Evolutionary conservation across 768 basidiomycete species (phyloP).

Genomic region (Rhodotorula kratochvilovae): DNA sequence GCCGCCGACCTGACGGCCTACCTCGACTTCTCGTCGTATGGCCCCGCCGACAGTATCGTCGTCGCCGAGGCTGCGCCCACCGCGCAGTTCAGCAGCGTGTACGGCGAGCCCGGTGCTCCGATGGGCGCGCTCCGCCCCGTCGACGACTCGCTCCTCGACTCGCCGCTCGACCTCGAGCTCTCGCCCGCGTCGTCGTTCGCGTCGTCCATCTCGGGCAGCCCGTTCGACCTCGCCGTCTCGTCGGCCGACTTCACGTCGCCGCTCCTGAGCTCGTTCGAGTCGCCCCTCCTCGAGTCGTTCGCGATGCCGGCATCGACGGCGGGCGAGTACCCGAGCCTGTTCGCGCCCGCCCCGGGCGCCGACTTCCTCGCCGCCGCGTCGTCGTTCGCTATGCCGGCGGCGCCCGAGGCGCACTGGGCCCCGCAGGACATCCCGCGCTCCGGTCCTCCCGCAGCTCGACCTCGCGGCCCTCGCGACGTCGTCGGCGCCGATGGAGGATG

Average conservation of each 20-base stretch:
- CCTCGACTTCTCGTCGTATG: slow-evolving; percentile 35
- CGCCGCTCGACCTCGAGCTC: slow-evolving; percentile 36
- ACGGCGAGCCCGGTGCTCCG: not conserved
- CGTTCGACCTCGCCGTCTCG: slow-evolving; percentile 29
- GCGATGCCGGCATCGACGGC: not conserved
- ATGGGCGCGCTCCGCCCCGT: slow-evolving; percentile 21
- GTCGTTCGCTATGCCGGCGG: slow-evolving; percentile 1
- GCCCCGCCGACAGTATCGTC: not conserved
- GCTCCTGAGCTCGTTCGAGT: slow-evolving; percentile 3
- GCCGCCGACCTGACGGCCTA: slow-evolving; percentile 33
- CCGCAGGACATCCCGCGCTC: not conserved
- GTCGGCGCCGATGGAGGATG: slow-evolving; percentile 13
- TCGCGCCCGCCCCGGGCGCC: slow-evolving; percentile 10
- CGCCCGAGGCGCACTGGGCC: not conserved
- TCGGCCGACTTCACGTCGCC: slow-evolving; percentile 10
- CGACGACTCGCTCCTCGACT: slow-evolving; percentile 39
- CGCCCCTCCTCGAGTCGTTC: not conserved
- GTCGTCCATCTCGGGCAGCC: slow-evolving; percentile 24
- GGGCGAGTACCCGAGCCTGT: slow-evolving; percentile 30
- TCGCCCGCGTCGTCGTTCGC: slow-evolving; percentile 26
- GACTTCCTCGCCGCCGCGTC: not conserved
- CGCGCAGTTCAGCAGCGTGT: slow-evolving; percentile 6
- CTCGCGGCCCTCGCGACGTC: not conserved
- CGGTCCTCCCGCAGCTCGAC: not conserved
- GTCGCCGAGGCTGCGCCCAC: not conserved